Conservation (phyloP, 1,139 yeast genomes). For the Blastobotrys petasosporus region DNA sequence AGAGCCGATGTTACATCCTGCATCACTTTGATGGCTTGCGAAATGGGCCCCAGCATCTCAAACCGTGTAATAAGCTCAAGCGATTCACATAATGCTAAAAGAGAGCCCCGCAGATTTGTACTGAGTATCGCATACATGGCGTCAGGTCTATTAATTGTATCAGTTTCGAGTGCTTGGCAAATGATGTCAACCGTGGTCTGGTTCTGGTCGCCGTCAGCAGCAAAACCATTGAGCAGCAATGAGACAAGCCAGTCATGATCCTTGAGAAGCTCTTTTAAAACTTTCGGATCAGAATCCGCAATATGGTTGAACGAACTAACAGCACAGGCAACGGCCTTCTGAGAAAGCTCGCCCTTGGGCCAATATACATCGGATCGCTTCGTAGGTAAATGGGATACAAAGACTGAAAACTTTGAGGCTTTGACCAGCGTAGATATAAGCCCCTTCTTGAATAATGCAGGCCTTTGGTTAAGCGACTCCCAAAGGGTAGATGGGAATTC, state of each 20-base stretch:
- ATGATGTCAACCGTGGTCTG: constrained; percentile 60
- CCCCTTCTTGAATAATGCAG: constrained; percentile 12
- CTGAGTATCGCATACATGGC: constrained; percentile 55
- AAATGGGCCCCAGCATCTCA: constrained; percentile 64
- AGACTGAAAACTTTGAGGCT: constrained; percentile 15
- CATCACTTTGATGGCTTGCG: constrained; percentile 64
- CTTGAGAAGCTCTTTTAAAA: constrained; percentile 39
- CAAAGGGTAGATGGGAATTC: constrained; percentile 16
- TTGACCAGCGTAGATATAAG: constrained; percentile 14
- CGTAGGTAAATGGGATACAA: constrained; percentile 21
- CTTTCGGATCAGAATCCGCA: constrained; percentile 42
- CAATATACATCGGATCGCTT: constrained; percentile 16
- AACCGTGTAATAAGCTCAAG: constrained; percentile 40
- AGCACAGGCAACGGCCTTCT: constrained; percentile 13
- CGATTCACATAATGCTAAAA: constrained; percentile 45
- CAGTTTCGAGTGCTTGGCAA: constrained; percentile 67
- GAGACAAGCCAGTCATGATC: constrained; percentile 27
- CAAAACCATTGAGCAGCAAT: constrained; percentile 23
- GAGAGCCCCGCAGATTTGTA: constrained; percentile 39
- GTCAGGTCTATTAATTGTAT: constrained; percentile 58
- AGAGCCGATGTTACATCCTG: constrained; percentile 67
- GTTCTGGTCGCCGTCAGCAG: constrained; percentile 22
- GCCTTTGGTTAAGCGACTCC: constrained; percentile 13
- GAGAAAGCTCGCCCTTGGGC: constrained; percentile 18
- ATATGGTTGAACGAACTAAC: constrained; percentile 22